Base-by-base conservation (phyloP, 495 filamentous ascomycete genomes). In the Tuber melanosporum region DNA sequence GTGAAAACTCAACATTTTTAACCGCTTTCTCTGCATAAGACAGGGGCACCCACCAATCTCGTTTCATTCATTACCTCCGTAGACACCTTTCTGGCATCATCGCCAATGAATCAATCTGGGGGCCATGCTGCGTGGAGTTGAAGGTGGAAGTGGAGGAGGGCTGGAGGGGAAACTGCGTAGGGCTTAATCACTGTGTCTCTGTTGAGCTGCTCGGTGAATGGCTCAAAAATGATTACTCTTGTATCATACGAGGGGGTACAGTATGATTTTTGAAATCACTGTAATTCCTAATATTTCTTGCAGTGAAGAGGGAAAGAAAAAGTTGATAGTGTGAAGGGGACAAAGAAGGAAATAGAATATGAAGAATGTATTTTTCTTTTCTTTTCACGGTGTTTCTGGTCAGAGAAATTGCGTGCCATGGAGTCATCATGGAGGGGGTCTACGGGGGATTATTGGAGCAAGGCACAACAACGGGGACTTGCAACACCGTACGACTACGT, bases 351-450 rank as follows among this genome's bases (percentile, higher is more conserved):
- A 66, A 66, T 66, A 32, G 22, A 66, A 66, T 32, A 66, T 66
- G 14, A 5, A 32, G 15, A 66, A 14, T 52, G 47, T 22, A 66
- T 57, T 71, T 75, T 78, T 71, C 14, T 74, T 73, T 43, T 79
- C 46, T 74, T 77, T 74, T 79, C n/a, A 41, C 3, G 57, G 12
- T 62, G 57, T 32, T 62, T 62, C 57, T 62, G 12, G 57, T 62
- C 57, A 62, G 57, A 73, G 57, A 74, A 57, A 78, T 80, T 80
- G 73, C 76, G 73, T 72, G 78, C 73, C 76, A 78, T 77, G 49
- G 72, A 78, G 75, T 79, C 70, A 78, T 80, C 70, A 62, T 78
- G 78, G 73, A 52, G 70, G 76, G 76, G 72, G 78, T 71, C 45
- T 19, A 46, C 44, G 66, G 42, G 44, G 49, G 71, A 62, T 39